These are phyloP conservation scores for Pseudisothecium myosuroides DNA, from an alignment of 225 moss, liverwort and hornwort species.

Conservation along the genomic window DNA sequence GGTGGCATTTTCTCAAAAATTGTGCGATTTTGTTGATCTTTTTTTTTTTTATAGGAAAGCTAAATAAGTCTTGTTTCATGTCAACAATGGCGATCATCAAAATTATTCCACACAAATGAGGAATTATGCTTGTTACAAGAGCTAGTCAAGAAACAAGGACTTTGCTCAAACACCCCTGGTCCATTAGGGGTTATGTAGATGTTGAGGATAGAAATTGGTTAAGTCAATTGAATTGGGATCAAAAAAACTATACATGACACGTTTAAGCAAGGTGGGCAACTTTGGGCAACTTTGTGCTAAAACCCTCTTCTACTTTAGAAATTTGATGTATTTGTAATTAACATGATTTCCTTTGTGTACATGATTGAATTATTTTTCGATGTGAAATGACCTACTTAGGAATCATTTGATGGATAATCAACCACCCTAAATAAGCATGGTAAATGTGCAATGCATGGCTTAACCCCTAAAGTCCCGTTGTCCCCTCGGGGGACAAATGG, in stretches of 20 bases:
- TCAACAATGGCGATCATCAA: too few species aligned
- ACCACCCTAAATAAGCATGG: background rate
- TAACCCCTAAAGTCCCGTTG: too few species aligned
- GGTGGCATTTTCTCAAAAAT: too few species aligned
- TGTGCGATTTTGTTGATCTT: too few species aligned
- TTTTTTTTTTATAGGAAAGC: too few species aligned
- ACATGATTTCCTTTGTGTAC: too few species aligned
- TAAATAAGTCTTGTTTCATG: too few species aligned
- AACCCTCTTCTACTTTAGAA: background rate
- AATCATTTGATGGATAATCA: background rate
- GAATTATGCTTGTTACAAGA: too few species aligned
- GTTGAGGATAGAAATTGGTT: background rate
- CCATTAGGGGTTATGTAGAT: background rate
- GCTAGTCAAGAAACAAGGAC: too few species aligned
- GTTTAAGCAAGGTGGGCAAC: background rate
- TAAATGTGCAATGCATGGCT: background rate
- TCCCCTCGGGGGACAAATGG: too few species aligned
- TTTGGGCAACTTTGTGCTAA: background rate
- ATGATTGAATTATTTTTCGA: fast-evolving
- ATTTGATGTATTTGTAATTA: background rate
- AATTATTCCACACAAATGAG: too few species aligned
- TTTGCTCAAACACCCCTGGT: too few species aligned
- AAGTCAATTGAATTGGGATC: fast-evolving
- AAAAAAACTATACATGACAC: fast-evolving
- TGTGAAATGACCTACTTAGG: background rate